Percentiles rank a stretch among this genome's conserved stretches.
Conservation (phyloP, 768 basidiomycete genomes). For the Serendipita sp. region DNA sequence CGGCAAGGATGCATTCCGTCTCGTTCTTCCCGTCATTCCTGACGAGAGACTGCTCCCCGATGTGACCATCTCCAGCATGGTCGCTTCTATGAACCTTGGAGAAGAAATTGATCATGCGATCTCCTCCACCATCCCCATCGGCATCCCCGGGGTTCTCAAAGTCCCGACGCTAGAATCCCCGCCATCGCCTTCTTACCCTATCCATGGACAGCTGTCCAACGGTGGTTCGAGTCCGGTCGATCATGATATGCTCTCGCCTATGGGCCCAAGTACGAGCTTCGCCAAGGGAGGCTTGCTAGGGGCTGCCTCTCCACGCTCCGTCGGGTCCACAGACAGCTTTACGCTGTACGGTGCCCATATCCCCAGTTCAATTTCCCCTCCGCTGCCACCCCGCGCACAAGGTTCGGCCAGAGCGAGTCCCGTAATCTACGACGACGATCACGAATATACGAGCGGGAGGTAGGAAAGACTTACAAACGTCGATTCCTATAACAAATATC, state of each 20-base stretch:
- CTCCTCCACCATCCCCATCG: too few species aligned
- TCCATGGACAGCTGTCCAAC: neutral
- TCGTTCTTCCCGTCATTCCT: constrained; percentile 46
- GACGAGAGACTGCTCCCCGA: neutral
- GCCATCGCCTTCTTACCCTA: neutral
- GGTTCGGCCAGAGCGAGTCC: neutral
- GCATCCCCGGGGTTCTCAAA: neutral
- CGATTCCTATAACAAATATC: too few species aligned
- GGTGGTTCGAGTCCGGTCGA: neutral
- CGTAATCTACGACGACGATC: neutral
- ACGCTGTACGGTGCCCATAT: neutral
- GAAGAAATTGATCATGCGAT: too few species aligned
- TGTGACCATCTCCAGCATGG: too few species aligned
- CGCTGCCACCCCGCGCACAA: neutral
- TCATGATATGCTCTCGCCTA: neutral
- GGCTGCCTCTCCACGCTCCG: neutral
- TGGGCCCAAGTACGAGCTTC: neutral
- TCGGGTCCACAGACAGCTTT: neutral
- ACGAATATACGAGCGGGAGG: neutral
- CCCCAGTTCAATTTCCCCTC: neutral
- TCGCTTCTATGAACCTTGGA: too few species aligned
- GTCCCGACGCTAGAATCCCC: neutral
- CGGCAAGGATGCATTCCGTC: constrained; percentile 86
- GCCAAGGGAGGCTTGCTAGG: neutral
- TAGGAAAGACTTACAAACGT: neutral